Evolutionary conservation across 768 basidiomycete species (phyloP).

Genomic region (Butyriboletus loyo): DNA sequence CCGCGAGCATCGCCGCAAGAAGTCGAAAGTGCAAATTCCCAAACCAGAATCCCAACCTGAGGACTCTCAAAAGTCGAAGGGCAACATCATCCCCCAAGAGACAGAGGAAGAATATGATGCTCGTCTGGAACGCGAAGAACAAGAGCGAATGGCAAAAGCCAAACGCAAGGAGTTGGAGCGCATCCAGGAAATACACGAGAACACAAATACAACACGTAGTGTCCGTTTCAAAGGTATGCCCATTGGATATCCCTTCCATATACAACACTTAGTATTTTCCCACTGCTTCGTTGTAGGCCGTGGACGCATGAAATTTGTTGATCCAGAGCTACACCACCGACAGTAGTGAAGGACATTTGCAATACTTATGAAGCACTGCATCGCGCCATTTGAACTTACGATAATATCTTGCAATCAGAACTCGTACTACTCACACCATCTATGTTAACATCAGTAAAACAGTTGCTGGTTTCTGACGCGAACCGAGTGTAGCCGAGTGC

Average conservation of each 20-base stretch:
- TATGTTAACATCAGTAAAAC: too few species aligned
- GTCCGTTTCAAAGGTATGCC: slow-evolving; percentile 63
- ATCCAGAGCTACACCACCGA: slow-evolving; percentile 47
- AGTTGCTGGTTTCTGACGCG: too few species aligned
- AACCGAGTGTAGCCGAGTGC: too few species aligned
- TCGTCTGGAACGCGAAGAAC: slow-evolving; percentile 64
- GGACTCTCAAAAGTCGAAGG: slow-evolving; percentile 5
- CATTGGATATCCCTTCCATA: not conserved
- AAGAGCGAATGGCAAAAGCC: slow-evolving; percentile 49
- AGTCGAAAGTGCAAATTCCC: slow-evolving; percentile 17
- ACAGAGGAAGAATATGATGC: slow-evolving; percentile 75
- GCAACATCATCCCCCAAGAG: slow-evolving; percentile 36
- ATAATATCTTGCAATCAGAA: slow-evolving; percentile 1
- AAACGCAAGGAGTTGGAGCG: slow-evolving; percentile 48
- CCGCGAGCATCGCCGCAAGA: slow-evolving; percentile 27
- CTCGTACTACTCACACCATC: not conserved
- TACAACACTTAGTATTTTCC: not conserved
- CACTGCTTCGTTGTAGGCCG: slow-evolving; percentile 40
- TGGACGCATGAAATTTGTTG: slow-evolving; percentile 65
- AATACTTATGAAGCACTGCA: not conserved
- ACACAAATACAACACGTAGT: slow-evolving; percentile 36
- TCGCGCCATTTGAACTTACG: not conserved
- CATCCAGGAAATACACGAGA: slow-evolving; percentile 39
- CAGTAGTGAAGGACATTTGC: slow-evolving; percentile 11
- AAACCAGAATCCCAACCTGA: slow-evolving; percentile 3